Base-by-base conservation (phyloP, 805 yeast genomes). In the Nakazawaea populi region DNA sequence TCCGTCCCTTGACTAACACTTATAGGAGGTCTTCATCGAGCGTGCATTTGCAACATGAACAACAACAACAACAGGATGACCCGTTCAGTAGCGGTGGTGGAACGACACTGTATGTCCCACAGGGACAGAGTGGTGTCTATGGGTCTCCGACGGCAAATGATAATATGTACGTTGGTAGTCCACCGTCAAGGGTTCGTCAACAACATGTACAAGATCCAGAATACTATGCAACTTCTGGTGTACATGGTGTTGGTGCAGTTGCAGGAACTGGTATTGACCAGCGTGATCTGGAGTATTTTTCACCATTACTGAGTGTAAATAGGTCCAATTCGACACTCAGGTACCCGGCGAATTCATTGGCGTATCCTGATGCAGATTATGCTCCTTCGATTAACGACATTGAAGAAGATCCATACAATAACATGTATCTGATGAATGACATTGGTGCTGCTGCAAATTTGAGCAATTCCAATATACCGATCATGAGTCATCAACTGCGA, bases 331-430 rank as follows among this genome's bases (percentile, higher is more conserved):
- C 49, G 3, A 47, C 49, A 11, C n/a, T 47, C 4, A 35, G 47
- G 8, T 36, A n/a, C 24, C 10, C 41, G 14, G 8, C 18, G 3
- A 37, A 44, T 35, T 9, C 40, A 8, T 11, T 14, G 29, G 35
- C 12, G 6, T 44, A 44, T 12, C 42, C 41, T 5, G 47, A 44
- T 6, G 36, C 47, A 36, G 40, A 39, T 4, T 47, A 47, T 40
- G 49, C 49, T 32, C 49, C 49, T 9, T 47, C 49, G 40, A 41
- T 47, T 7, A 47, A 39, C 29, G 45, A 40, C 24, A 38, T 39
- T 24, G 49, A 47, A 10, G 51, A 48, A 29, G 38, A 36, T 34
- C 32, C 46, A 8, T 48, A 48, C 34, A 43, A 42, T 29, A 29
- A 44, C 10, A 6, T 41, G 9, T 49, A 49, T 18, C 35, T 30